Conservation (phyloP, 108 stramenopile species). For the Pseudonitzschia multiseries region DNA sequence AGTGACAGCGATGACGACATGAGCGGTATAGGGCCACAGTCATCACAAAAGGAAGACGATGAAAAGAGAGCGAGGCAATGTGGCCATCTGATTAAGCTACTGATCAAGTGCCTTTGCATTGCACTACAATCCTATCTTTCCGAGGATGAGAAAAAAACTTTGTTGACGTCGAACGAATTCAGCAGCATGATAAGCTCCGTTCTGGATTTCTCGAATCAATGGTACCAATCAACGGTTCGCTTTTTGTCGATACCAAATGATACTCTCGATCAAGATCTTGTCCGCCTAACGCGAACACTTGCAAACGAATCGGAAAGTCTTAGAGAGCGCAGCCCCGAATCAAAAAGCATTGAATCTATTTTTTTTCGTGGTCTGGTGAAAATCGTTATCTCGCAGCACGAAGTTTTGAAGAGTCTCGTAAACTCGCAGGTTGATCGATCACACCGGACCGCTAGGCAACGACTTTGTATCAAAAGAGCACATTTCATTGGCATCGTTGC, state of each 20-base stretch:
- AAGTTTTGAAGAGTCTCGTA: slow-evolving; percentile 7
- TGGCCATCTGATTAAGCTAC: slow-evolving; percentile 24
- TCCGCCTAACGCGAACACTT: slow-evolving; percentile 7
- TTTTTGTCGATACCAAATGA: slow-evolving; percentile 15
- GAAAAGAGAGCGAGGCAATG: slow-evolving; percentile 28
- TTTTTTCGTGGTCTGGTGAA: slow-evolving; percentile 18
- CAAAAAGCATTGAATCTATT: not conserved
- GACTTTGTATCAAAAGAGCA: slow-evolving; percentile 36
- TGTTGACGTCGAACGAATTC: slow-evolving; percentile 14
- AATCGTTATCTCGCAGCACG: slow-evolving; percentile 21
- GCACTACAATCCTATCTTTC: not conserved
- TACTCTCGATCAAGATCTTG: slow-evolving; percentile 19
- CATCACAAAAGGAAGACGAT: slow-evolving; percentile 16
- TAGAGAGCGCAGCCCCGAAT: too few species aligned
- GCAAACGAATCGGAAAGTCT: not conserved
- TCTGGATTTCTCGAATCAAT: slow-evolving; percentile 22
- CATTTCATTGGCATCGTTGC: slow-evolving; percentile 43
- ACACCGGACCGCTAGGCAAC: slow-evolving; percentile 37
- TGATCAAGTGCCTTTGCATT: slow-evolving; percentile 10
- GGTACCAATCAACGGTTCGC: slow-evolving; percentile 18
- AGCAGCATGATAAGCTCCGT: slow-evolving; percentile 1
- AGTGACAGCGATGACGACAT: slow-evolving; percentile 38
- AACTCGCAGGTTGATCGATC: slow-evolving; percentile 38
- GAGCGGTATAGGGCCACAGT: slow-evolving; percentile 3
- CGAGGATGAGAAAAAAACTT: slow-evolving; percentile 13